Conservation (phyloP, 2,329 filamentous ascomycete genomes). For the Canariomyces notabilis region DNA sequence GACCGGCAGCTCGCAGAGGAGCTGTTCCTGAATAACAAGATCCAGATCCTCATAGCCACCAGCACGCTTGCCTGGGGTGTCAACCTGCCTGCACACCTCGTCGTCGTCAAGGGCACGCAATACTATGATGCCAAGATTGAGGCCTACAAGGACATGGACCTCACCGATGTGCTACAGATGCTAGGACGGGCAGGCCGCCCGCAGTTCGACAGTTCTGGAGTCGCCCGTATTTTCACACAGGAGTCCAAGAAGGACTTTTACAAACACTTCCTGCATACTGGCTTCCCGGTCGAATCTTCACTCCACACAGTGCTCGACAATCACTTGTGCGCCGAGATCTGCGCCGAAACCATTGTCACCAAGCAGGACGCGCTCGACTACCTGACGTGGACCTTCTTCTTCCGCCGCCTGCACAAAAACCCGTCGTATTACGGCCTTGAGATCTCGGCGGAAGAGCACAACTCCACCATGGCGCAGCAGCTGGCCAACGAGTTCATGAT, state of each 20-base stretch:
- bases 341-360: slow-evolving; percentile 83
- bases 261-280: slow-evolving; percentile 97
- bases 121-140: slow-evolving; percentile 98
- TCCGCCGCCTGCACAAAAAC: slow-evolving; percentile 94
- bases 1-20: slow-evolving; percentile 90
- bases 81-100: slow-evolving; percentile 91
- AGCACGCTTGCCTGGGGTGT: slow-evolving; percentile 98
- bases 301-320: slow-evolving; percentile 96
- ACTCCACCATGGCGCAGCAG: slow-evolving; percentile 76
- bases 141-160: slow-evolving; percentile 97
- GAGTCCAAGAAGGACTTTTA: slow-evolving; percentile 98
- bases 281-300: slow-evolving; percentile 94
- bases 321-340: slow-evolving; percentile 91
- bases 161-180: slow-evolving; percentile 98
- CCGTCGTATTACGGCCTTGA: slow-evolving; percentile 96
- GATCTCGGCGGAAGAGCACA: slow-evolving; percentile 88
- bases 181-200: slow-evolving; percentile 89
- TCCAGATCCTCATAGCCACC: slow-evolving; percentile 92
- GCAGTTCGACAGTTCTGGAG: slow-evolving; percentile 93
- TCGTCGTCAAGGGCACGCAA: slow-evolving; percentile 96
- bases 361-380: slow-evolving; percentile 98
- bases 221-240: slow-evolving; percentile 95
- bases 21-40: slow-evolving; percentile 94
- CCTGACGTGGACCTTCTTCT: slow-evolving; percentile 99
- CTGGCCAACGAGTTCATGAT: slow-evolving; percentile 94